A percentile compares a stretch with the other conserved stretches of the same genome.
Conservation (phyloP, 2,329 filamentous ascomycete species). For the Claviceps sp. region DNA sequence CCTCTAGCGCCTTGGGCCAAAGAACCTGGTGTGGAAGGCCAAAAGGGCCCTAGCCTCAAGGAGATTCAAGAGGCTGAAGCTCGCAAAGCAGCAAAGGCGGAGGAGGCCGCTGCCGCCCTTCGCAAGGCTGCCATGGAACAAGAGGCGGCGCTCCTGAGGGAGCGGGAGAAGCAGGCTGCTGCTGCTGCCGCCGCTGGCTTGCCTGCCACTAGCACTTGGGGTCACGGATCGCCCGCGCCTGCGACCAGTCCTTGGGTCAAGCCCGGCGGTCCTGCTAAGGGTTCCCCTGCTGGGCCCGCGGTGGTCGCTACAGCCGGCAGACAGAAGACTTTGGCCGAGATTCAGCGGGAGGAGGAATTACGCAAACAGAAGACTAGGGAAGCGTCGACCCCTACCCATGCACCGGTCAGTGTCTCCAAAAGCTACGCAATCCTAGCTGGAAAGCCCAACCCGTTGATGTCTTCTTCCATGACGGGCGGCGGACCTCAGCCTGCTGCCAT, state of each 20-base stretch:
- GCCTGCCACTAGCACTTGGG: slow-evolving; percentile 83
- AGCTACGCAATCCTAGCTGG: slow-evolving; percentile 89
- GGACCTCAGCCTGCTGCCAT: slow-evolving; percentile 18
- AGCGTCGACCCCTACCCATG: slow-evolving; percentile 31
- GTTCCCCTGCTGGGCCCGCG: slow-evolving; percentile 12
- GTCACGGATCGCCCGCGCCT: slow-evolving; percentile 58
- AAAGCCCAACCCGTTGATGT: slow-evolving; percentile 38
- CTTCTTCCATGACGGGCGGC: slow-evolving; percentile 12
- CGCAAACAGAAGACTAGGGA: slow-evolving; percentile 59
- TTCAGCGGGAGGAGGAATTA: slow-evolving; percentile 85
- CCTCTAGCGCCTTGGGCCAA: slow-evolving; percentile 93
- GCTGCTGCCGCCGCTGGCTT: slow-evolving; percentile 61
- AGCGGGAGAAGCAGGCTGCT: slow-evolving; percentile 38
- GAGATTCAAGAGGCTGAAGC: slow-evolving; percentile 96
- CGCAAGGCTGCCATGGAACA: slow-evolving; percentile 70
- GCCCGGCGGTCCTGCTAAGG: slow-evolving; percentile 36
- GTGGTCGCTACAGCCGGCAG: slow-evolving; percentile 17
- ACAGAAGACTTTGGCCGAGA: slow-evolving; percentile 91
- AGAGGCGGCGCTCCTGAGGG: slow-evolving; percentile 48
- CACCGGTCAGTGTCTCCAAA: slow-evolving; percentile 50
- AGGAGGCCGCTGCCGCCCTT: slow-evolving; percentile 65
- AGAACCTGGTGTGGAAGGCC: slow-evolving; percentile 54
- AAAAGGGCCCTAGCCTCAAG: slow-evolving; percentile 82
- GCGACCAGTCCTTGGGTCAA: slow-evolving; percentile 57
- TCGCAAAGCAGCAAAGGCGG: slow-evolving; percentile 77